phyloP scores from a whole-genome alignment of 352 stramenopile species.

The Globisporangium emineosum region DNA sequence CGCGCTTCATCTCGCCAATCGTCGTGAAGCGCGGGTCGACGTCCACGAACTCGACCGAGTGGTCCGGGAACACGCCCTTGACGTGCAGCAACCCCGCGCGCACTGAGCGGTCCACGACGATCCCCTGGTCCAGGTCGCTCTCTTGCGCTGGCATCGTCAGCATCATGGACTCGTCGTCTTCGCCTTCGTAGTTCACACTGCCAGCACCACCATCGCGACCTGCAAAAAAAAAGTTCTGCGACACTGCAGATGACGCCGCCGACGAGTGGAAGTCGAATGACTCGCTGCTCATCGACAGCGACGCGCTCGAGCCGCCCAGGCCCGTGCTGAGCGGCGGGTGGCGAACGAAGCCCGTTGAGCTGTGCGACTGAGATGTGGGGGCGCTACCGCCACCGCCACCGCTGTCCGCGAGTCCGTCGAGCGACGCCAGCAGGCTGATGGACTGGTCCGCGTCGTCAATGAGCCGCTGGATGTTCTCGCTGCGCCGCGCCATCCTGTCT shows the following conservation, averaged over 20 bases:
- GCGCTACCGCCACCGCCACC: conserved; percentile 1
- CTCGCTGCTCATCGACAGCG: conserved; percentile 22
- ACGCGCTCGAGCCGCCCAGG: conserved; percentile 15
- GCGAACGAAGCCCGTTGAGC: not conserved
- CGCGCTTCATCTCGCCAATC: conserved; percentile 62
- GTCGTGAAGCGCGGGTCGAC: conserved; percentile 70
- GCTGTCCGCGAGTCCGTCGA: conserved; percentile 25
- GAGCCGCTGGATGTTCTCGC: conserved; percentile 62
- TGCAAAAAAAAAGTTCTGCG: conserved; percentile 11
- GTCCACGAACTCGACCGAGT: conserved; percentile 80
- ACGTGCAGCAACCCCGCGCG: conserved; percentile 63
- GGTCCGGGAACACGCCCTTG: conserved; percentile 79
- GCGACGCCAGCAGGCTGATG: conserved; percentile 59
- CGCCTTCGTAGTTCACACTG: conserved; percentile 13
- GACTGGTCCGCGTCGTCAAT: conserved; percentile 75
- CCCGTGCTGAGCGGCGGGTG: conserved; percentile 13
- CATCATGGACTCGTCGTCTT: conserved; percentile 17
- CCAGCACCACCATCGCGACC: not conserved
- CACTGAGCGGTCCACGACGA: conserved; percentile 51
- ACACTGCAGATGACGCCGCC: conserved; percentile 6
- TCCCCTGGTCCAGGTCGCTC: not conserved
- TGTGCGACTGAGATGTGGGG: not conserved
- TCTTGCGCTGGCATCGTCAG: not conserved
- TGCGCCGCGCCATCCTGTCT: conserved; percentile 28
- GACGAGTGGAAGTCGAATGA: conserved; percentile 37